phyloP scores from a whole-genome alignment of 805 yeast species.

The Candida sithepensis region DNA sequence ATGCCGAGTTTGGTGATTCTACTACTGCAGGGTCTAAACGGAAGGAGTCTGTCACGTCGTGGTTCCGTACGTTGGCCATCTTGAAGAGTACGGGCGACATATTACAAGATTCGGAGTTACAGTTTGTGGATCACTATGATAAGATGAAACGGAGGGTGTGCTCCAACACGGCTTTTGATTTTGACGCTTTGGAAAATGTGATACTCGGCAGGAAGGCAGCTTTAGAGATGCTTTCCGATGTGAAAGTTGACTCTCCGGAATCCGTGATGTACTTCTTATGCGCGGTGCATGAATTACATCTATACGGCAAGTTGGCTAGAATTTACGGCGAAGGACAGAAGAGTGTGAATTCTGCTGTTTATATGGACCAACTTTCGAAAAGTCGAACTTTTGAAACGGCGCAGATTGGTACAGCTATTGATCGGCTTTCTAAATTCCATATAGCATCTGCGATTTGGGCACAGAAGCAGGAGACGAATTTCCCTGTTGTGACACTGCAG shows the following conservation, averaged over 20 bases:
- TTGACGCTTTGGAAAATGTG: constrained; percentile 39
- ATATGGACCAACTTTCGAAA: constrained; percentile 37
- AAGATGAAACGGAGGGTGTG: constrained; percentile 18
- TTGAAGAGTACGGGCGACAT: constrained; percentile 24
- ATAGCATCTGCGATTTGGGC: constrained; percentile 66
- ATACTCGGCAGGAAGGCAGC: constrained; percentile 39
- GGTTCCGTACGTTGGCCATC: constrained; percentile 32
- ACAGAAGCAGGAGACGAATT: constrained; percentile 46
- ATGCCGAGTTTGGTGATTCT: constrained; percentile 4
- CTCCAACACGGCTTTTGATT: constrained; percentile 39
- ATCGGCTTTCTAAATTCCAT: constrained; percentile 37
- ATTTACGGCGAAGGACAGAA: constrained; percentile 41
- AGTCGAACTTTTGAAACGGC: constrained; percentile 8
- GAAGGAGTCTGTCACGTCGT: constrained; percentile 18
- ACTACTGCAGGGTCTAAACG: constrained; percentile 2
- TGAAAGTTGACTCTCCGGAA: constrained; percentile 10
- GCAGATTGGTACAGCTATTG: constrained; percentile 8
- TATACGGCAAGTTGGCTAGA: constrained; percentile 42
- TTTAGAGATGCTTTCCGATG: constrained; percentile 27
- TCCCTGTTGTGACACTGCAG: constrained; percentile 55
- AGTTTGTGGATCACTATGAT: constrained; percentile 4
- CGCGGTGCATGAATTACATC: constrained; percentile 36
- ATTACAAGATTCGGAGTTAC: constrained; percentile 9
- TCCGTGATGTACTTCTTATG: constrained; percentile 15
- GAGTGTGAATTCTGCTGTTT: constrained; percentile 45